A percentile compares a stretch with the other conserved stretches of the same genome.
phyloP scores from a whole-genome alignment of 352 stramenopile genomes.

The Globisporangium alternatum region DNA sequence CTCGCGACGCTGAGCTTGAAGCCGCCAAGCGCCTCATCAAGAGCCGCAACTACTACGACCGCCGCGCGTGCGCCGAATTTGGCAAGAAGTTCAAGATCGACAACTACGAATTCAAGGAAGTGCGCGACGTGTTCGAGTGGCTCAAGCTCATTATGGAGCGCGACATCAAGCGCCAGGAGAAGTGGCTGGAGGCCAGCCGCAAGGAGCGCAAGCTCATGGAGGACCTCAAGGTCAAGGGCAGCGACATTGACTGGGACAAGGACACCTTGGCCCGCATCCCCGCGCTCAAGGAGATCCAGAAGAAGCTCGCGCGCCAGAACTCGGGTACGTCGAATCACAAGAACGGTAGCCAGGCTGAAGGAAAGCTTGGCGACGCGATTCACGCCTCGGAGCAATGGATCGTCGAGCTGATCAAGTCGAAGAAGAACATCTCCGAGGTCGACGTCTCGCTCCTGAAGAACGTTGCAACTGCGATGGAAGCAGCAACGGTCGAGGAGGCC shows the following conservation, averaged over 20 bases:
- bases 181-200: conserved; percentile 77
- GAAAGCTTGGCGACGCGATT: conserved; percentile 59
- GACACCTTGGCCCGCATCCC: conserved; percentile 83
- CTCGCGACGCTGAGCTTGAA: conserved; percentile 75
- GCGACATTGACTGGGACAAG: conserved; percentile 85
- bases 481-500: conserved; percentile 59
- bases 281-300: conserved; percentile 81
- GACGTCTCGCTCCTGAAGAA: conserved; percentile 67
- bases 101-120: conserved; percentile 71
- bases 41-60: conserved; percentile 88
- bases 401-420: conserved; percentile 81
- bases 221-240: conserved; percentile 77
- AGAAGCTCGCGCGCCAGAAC: conserved; percentile 66
- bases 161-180: conserved; percentile 85
- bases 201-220: conserved; percentile 88
- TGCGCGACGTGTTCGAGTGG: conserved; percentile 85
- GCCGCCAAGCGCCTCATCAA: conserved; percentile 77
- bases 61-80: conserved; percentile 76
- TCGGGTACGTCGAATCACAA: conserved; percentile 32
- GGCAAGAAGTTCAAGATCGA: conserved; percentile 83
- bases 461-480: conserved; percentile 47
- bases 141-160: conserved; percentile 69
- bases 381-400: conserved; percentile 87
- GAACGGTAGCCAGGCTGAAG: conserved; percentile 32
- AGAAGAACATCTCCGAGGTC: conserved; percentile 85